Base-by-base conservation (phyloP, 306 rosid species). In the Medicago ruthenica region DNA sequence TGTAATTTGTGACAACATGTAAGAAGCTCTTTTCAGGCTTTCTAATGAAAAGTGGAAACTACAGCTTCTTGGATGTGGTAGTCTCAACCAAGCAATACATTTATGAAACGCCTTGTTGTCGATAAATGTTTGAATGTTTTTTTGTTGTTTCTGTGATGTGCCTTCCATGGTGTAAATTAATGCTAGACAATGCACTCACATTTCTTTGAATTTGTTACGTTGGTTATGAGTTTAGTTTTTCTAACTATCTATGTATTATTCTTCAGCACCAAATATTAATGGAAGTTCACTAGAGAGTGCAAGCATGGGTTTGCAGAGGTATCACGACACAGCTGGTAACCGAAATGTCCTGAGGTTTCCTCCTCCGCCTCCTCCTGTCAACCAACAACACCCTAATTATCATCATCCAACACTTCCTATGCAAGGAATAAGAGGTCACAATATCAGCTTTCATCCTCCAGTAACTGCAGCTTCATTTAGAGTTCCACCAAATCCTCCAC, bases 341-440 rank as follows among this genome's bases (percentile, higher is more conserved):
- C 75, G 89, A 84, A 82, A 39, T 73, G 80, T 81, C 21, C 81
- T 84, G 70, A 80, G 89, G 84, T 78, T 88, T 70, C 89, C 90
- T 79, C 92, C 87, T 71, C 90, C 89, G 69, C 87, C 90, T 77
- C 87, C 84, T 65, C 80, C 83, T 15, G 67, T 66, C 66, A 89
- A 81, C 84, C 96, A 85, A 51, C 88, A 63, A 51, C 89, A 78
- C 80, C 97, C 75, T 68, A 89, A 36, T 74, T 90, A 81, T 76
- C 99, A 87, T 39, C 85, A 76, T 73, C 84, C 90, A 9, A 71
- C 81, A 61, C 70, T 84, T 37, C 89, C 90, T 22, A 71, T 85
- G 87, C 97, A 79, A 83, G 95, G 92, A 81, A 83, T 76, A 9
- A 85, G 97, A 82, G 89, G 95, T 67, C 93, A 80, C 51, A 85